Evolutionary conservation across 306 rosid genomes (phyloP), one percentile per base, ranked within the genome.

Genomic region (Calophaca sinica): DNA sequence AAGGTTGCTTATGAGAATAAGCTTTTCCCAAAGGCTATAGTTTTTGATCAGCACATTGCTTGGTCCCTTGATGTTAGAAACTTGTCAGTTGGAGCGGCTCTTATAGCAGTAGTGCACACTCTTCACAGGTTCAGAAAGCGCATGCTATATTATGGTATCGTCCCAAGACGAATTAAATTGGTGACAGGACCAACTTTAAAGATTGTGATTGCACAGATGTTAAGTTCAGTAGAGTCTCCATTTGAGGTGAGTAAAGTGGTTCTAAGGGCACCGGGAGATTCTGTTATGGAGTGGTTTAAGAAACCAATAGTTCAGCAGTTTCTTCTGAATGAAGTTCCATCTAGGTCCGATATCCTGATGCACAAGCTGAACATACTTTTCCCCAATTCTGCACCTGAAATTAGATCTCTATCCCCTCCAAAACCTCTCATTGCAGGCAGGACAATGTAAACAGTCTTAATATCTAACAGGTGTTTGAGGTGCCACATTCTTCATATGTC

Each of bases 211-310:
- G 98, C 96, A 0, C 97, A 90, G 79, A 85, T 90, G 89, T 80
- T 94, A 85, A 86, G 85, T 86, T 88, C 97, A 0, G 96, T 94
- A 57, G 97, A 91, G 72, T 91, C 98, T 54, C 98, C 96, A 10
- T 94, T 94, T 80, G 98, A 94, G 90, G 97, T 94, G 38, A 88
- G 97, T 76, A 94, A 94, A 73, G 97, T 94, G 78, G 98, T 94
- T 73, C 81, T 94, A 63, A 88, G 98, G 73, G 97, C 97, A 15
- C 89, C 97, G 0, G 98, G 98, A 39, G 97, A 94, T 78, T 88
- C 96, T 8, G 90, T 88, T 77, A 90, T 94, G 98, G 97, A 90
- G 60, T 91, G 98, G 97, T 94, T 88, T 72, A 94, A 91, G 86
- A 94, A 94, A 80, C 97, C 98, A 14, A 91, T 91, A 31, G 98